Percentiles rank a stretch among this genome's conserved stretches.
Evolutionary conservation across 768 basidiomycete genomes (phyloP).

Genomic region (Suillus occidentalis): DNA sequence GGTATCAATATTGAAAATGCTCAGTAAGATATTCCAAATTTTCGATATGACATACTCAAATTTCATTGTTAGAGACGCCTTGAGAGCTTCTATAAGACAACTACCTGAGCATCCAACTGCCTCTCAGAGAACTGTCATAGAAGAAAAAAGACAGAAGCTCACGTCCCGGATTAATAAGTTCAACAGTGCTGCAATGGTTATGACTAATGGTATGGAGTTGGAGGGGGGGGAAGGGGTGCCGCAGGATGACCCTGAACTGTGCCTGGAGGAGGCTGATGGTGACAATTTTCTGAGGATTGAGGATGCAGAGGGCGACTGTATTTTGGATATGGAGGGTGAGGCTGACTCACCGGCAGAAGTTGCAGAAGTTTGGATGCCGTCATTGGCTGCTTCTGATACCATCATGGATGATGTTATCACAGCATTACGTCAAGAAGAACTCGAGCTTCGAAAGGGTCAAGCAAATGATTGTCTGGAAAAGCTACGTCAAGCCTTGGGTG

Average conservation of each 20-base stretch:
- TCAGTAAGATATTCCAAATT: not conserved
- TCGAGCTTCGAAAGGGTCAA: constrained; percentile 8
- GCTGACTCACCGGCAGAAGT: not conserved
- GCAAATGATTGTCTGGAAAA: constrained; percentile 10
- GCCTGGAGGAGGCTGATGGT: not conserved
- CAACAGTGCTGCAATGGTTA: not conserved
- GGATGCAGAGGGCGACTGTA: not conserved
- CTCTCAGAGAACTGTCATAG: not conserved
- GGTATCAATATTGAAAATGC: constrained; percentile 5
- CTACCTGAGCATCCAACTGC: not conserved
- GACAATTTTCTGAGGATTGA: not conserved
- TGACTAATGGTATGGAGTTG: not conserved
- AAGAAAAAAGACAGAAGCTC: constrained; percentile 1
- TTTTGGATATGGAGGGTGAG: not conserved
- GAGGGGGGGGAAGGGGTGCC: not conserved
- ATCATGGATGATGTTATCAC: not conserved
- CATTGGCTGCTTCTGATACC: not conserved
- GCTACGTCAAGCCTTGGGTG: constrained; percentile 4
- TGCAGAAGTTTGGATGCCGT: constrained; percentile 5
- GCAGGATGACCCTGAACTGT: not conserved
- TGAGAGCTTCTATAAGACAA: not conserved
- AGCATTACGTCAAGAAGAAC: constrained; percentile 4
- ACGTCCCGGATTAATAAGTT: not conserved
- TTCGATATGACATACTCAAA: not conserved
- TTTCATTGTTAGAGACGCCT: constrained; percentile 3